A percentile compares a stretch with the other conserved stretches of the same genome.
phyloP scores from a whole-genome alignment of 108 stramenopile species.

The Heterococcus sp. region DNA sequence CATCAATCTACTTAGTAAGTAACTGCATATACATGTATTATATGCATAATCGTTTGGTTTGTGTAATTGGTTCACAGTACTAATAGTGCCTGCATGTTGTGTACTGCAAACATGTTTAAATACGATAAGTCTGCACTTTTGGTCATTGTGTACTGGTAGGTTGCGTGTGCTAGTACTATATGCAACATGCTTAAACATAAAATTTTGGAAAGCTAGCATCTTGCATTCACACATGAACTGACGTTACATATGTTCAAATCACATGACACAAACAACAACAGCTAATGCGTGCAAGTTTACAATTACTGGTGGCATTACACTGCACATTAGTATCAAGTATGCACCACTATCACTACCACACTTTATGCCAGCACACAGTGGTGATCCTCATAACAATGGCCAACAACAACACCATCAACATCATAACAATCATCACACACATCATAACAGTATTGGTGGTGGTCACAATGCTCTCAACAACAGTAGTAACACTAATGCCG shows the following conservation, averaged over 20 bases:
- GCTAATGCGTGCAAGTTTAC: neutral
- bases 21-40: neutral
- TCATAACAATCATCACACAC: no score
- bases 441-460: no score
- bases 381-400: no score
- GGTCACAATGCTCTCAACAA: no score
- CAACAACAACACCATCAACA: no score
- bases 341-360: neutral
- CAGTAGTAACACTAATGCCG: no score
- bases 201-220: neutral
- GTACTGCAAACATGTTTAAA: neutral
- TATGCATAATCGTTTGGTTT: neutral
- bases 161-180: neutral
- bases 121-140: neutral
- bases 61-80: neutral
- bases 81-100: no score
- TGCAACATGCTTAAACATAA: neutral
- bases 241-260: neutral
- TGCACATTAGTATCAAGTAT: neutral
- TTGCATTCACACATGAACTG: neutral
- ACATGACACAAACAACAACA: neutral
- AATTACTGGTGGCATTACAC: neutral
- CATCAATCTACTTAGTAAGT: slow-evolving; percentile 2
- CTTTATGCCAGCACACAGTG: no score
- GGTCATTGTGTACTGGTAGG: neutral